Evolutionary conservation across 208 protist genomes (phyloP), one percentile per base, ranked within the genome.

Genomic region (Phytomonas sp.): DNA sequence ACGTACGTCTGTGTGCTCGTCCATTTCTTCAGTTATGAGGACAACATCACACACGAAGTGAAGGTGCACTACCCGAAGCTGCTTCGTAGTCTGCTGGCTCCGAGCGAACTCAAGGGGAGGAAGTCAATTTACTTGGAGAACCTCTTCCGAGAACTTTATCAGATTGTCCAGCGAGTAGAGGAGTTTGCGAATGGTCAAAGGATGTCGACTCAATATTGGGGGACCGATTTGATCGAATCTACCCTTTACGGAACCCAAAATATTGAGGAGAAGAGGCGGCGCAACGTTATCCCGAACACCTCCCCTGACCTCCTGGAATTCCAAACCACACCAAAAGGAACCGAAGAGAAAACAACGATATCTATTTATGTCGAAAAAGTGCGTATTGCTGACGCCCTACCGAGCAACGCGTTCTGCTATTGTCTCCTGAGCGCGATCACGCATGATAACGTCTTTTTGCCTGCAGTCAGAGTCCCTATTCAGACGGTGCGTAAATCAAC

Each of bases 361-460:
- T 71, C 70, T 1, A 67, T 89, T 34, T 42, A 59, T n/a, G 40
- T 92, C 32, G 56, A 78, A 40, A 89, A 92, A 69, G 78, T 94
- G 45, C 76, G 81, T 12, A 73, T 91, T 29, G 70, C 72, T 12
- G 77, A 66, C 29, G 37, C 34, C 29, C 63, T 79, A 10, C 85
- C 81, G 26, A 31, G 60, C 5, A 49, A 68, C 36, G 74, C 83
- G 14, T 70, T 76, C 16, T 89, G 82, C 70, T 94, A 89, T 65
- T 92, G 89, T 62, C 82, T 92, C 14, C 72, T 94, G 10, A 92
- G 86, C 74, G 84, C 76, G 16, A 63, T 81, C 29, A 80, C 81
- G 14, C n/a, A 61, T 0, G 64, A 71, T n/a, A 78, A 77, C 8
- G 81, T 84, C 2, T 92, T 89, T 69, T 69, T 92, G 33, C 79